These are phyloP conservation scores for Euphorbia tirucalli DNA, from an alignment of 345 rosid genomes.

Conservation along the genomic window DNA sequence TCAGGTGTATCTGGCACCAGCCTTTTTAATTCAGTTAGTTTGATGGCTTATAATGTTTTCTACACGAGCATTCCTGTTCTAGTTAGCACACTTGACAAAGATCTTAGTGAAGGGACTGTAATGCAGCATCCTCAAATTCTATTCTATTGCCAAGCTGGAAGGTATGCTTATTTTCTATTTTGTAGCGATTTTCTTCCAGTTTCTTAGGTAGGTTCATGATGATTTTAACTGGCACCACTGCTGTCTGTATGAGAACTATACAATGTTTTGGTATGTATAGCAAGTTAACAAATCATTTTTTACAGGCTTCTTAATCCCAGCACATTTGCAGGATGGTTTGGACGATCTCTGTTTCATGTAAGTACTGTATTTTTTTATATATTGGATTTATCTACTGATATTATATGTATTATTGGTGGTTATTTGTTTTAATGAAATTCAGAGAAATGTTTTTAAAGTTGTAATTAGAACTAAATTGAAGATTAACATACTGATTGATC, in stretches of 20 bases:
- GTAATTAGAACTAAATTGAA: not conserved
- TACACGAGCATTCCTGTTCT: conserved; percentile 95
- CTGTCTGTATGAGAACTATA: not conserved
- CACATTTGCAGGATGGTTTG: conserved; percentile 99
- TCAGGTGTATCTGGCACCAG: conserved; percentile 99
- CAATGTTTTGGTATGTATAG: conserved; percentile 4
- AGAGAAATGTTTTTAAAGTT: not conserved
- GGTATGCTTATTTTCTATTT: conserved; percentile 40
- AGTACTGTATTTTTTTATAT: conserved; percentile 30
- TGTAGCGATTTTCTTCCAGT: not conserved
- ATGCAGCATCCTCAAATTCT: conserved; percentile 99
- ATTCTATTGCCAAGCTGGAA: conserved; percentile 99
- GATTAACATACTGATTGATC: not conserved
- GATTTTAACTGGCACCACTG: conserved; percentile 9
- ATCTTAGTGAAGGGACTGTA: conserved; percentile 83
- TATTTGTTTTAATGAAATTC: not conserved
- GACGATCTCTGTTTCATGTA: conserved; percentile 92
- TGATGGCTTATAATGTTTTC: conserved; percentile 98
- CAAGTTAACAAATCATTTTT: conserved; percentile 18
- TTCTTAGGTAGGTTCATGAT: not conserved
- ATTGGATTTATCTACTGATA: not conserved
- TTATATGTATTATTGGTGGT: not conserved
- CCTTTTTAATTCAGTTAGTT: conserved; percentile 94
- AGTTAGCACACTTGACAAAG: conserved; percentile 91
- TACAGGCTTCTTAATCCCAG: conserved; percentile 97